These are phyloP conservation scores for Mortierella sp. DNA, from an alignment of 371 early-diverging fungal species.

Conservation along the genomic window DNA sequence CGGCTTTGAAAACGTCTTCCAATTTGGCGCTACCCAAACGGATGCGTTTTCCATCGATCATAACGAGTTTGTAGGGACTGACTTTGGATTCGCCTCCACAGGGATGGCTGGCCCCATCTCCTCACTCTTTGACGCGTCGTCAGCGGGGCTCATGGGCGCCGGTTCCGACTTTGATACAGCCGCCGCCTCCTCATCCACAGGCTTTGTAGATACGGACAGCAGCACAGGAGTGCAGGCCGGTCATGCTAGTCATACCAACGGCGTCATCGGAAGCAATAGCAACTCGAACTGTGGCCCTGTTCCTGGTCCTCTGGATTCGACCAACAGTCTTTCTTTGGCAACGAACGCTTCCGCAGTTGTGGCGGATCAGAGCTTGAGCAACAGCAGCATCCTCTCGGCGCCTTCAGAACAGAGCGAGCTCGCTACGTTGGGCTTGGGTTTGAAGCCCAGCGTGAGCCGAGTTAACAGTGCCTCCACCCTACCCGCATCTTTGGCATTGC, in stretches of 20 bases:
- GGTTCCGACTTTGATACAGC: neutral
- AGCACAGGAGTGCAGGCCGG: neutral
- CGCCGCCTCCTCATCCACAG: neutral
- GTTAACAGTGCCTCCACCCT: constrained; percentile 5
- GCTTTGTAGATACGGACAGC: constrained; percentile 5
- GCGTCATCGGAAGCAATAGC: constrained; percentile 6
- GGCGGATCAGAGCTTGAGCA: constrained; percentile 8
- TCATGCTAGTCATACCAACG: constrained; percentile 4
- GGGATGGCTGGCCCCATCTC: constrained; percentile 35
- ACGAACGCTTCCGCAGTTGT: neutral
- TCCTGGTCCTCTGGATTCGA: constrained; percentile 1
- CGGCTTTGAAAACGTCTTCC: constrained; percentile 46
- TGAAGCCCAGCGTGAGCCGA: constrained; percentile 38
- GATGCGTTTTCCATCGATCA: constrained; percentile 48
- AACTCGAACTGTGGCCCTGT: constrained; percentile 1
- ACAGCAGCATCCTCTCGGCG: constrained; percentile 6
- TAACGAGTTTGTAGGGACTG: constrained; percentile 41
- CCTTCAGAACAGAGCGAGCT: constrained; percentile 18
- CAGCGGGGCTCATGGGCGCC: neutral
- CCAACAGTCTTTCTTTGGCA: neutral
- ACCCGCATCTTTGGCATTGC: constrained; percentile 8
- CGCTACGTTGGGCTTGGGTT: constrained; percentile 22
- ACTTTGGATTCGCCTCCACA: constrained; percentile 35
- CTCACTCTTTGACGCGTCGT: constrained; percentile 24
- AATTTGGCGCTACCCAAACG: constrained; percentile 26